Evolutionary conservation across 768 basidiomycete genomes (phyloP).

Genomic region (Neoboletus subvelutipes): DNA sequence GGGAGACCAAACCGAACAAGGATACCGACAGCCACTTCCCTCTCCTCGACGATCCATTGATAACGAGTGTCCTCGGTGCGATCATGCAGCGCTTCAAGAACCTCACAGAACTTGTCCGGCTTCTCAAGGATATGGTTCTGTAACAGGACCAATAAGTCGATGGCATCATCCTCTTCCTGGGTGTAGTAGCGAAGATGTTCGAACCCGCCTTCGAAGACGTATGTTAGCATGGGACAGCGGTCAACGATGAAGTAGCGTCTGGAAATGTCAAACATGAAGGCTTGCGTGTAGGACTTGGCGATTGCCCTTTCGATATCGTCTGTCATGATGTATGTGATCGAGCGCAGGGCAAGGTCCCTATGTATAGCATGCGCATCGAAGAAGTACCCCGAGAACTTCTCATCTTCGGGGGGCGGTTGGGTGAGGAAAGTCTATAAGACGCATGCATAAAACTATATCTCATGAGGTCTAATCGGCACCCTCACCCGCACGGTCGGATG

Average conservation of each 20-base stretch:
- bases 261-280: constrained; percentile 29
- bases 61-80: constrained; percentile 20
- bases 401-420: constrained; percentile 13
- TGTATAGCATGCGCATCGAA: constrained; percentile 23
- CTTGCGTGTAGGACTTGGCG: constrained; percentile 20
- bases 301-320: constrained; percentile 27
- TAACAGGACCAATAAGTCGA: constrained; percentile 21
- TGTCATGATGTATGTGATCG: constrained; percentile 29
- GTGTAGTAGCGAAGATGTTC: constrained; percentile 28
- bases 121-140: constrained; percentile 24
- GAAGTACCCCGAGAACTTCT: constrained; percentile 16
- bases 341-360: constrained; percentile 30
- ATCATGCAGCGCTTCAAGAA: constrained; percentile 29
- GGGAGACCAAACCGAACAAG: constrained; percentile 22
- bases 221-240: constrained; percentile 28
- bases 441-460: constrained; percentile 1
- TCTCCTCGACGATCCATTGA: constrained; percentile 28
- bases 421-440: constrained; percentile 25
- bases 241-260: constrained; percentile 26
- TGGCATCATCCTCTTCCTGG: constrained; percentile 27
- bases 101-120: constrained; percentile 19
- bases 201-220: constrained; percentile 29
- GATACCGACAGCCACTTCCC: constrained; percentile 23
- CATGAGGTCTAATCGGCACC: background rate
- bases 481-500: constrained; percentile 27